These are phyloP conservation scores for Amborella trichopoda DNA, from an alignment of 164 flowering plant species.

Conservation along the genomic window DNA sequence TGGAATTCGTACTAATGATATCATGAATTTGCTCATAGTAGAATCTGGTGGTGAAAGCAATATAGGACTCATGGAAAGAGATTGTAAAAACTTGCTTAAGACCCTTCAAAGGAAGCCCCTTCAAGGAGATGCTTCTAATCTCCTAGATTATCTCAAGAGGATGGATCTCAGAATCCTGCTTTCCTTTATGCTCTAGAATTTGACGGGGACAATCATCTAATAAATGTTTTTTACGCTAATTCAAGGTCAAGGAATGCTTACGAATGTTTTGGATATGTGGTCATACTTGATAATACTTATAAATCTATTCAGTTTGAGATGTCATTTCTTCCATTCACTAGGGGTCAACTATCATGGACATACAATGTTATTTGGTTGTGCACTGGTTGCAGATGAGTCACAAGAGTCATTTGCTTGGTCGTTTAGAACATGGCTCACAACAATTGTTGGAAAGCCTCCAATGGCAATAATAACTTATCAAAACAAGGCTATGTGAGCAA, in stretches of 20 bases:
- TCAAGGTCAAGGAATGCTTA: background rate
- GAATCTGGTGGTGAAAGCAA: too few relatives aligned
- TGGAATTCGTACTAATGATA: too few relatives aligned
- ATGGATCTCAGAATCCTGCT: constrained; percentile 1
- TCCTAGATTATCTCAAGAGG: background rate
- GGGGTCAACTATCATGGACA: constrained; percentile 4
- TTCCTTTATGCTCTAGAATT: constrained; percentile 1
- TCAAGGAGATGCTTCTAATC: background rate
- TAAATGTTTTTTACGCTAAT: constrained; percentile 4
- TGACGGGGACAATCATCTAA: constrained; percentile 1
- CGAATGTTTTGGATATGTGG: constrained; percentile 5
- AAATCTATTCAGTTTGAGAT: background rate
- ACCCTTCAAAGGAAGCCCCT: too few relatives aligned
- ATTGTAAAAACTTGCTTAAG: too few relatives aligned
- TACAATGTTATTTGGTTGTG: background rate
- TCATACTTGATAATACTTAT: constrained; percentile 2
- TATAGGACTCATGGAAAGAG: too few relatives aligned
- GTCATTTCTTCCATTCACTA: constrained; percentile 1
- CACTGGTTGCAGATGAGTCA: background rate
- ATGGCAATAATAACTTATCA: constrained; percentile 3
- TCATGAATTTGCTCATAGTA: too few relatives aligned
- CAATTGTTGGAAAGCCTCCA: constrained; percentile 2
- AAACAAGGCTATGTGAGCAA: background rate
- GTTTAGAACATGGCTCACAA: constrained; percentile 2
- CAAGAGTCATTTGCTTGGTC: constrained; percentile 1